Base-by-base conservation (phyloP, 2,329 filamentous ascomycete genomes). In the Sclerotinia borealis region DNA sequence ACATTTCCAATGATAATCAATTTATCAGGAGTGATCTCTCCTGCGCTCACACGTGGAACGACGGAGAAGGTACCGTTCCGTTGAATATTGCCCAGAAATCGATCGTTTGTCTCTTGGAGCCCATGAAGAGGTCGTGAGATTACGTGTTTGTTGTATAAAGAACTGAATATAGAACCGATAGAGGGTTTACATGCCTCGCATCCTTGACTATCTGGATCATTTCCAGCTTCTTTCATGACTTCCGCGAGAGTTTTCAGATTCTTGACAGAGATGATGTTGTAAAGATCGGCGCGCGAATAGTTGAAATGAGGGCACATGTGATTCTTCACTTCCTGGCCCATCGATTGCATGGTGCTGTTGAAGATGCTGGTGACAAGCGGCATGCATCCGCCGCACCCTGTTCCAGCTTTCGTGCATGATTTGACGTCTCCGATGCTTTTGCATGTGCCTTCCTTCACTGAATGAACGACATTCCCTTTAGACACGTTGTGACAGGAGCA, bases 401-500 rank as follows among this genome's bases (percentile, higher is more conserved):
- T 96, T 47, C 92, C 92, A 22, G 92, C 92, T 75, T 96, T 96
- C 19, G 92, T 96, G 79, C 91, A 96, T 2, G 89, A 85, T 76
- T 96, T 96, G 73, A 96, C 82, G 61, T 93, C 89, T 59, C 86
- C 88, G 50, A 96, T 83, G 31, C 89, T 89, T 73, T 90, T 95
- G 80, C 91, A 96, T 2, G 83, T 86, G 45, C 90, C 92, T 60
- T 89, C 85, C 70, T 93, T 93, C 74, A 93, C 84, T 2, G 79
- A 80, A 5, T 83, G 83, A 50, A 88, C 85, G 0, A 96, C 81
- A 69, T 93, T 90, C 19, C 89, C 90, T 75, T 96, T 96, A 29
- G 86, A 88, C 48, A 96, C 92, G 73, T 96, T 96, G 79, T 96
- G 92, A 70, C 92, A 96, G 1, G 91, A 95, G 76, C 92, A 96